phyloP scores from a whole-genome alignment of 352 stramenopile species.

The Globisporangium camurandrum region DNA sequence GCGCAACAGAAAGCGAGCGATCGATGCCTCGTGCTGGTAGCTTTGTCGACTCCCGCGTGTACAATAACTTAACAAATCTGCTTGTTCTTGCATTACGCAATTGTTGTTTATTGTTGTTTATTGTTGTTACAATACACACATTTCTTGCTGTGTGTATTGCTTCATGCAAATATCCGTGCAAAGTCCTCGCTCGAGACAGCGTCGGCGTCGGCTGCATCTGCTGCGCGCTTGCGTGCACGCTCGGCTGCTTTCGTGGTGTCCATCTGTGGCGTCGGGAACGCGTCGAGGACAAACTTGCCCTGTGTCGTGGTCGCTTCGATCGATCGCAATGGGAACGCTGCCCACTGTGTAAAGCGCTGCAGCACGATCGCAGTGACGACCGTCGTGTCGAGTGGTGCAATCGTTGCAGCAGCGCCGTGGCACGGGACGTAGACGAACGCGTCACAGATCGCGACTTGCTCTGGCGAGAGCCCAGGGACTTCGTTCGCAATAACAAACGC shows the following conservation, averaged over 20 bases:
- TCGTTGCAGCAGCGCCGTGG: constrained; percentile 29
- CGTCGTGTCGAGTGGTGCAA: constrained; percentile 46
- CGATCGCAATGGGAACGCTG: constrained; percentile 42
- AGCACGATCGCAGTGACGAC: constrained; percentile 59
- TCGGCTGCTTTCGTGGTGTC: constrained; percentile 31
- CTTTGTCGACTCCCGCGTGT: no score
- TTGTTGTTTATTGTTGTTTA: no score
- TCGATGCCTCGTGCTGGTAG: no score
- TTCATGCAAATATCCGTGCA: constrained; percentile 39
- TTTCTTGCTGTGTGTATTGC: neutral
- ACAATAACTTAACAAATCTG: no score
- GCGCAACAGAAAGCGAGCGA: no score
- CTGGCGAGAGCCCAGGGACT: constrained; percentile 39
- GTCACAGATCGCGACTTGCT: constrained; percentile 62
- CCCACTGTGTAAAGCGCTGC: constrained; percentile 59
- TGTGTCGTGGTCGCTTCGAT: constrained; percentile 61
- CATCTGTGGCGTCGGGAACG: constrained; percentile 39
- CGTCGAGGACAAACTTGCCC: constrained; percentile 72
- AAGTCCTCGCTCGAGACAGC: constrained; percentile 39
- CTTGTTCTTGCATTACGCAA: no score
- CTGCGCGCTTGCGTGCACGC: constrained; percentile 37
- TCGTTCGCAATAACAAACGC: constrained; percentile 79
- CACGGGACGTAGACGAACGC: constrained; percentile 52
- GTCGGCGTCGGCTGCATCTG: constrained; percentile 15
- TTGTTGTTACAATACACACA: no score